Base-by-base conservation (phyloP, 257 asterid species). In the Apocynum venetum region DNA sequence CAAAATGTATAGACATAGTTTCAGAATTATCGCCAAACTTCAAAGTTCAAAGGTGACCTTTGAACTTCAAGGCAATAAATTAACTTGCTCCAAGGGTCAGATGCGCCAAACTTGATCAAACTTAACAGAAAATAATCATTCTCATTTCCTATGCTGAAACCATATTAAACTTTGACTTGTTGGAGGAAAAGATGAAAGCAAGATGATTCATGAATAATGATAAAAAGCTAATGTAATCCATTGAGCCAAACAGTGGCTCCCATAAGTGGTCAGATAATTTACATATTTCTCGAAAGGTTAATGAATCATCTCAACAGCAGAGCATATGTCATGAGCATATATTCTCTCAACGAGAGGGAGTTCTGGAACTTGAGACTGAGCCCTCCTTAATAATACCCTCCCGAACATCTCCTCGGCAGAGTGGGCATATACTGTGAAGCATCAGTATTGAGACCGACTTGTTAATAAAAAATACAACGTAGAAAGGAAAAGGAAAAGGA, bases 381-480 rank as follows among this genome's bases (percentile, higher is more conserved):
- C 83, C 68, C 61, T 84, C 90, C 41, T 49, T n/a, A 8, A 40
- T 84, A 79, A 40, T 84, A 79, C 91, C 93, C 82, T 86, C 89
- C 41, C 89, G 88, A 64, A 94, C 97, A 78, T 94, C 97, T 82
- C 93, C 93, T 44, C 98, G 89, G 86, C 98, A 94, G 72, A 94
- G 92, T 41, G 98, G 98, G 88, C 97, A 94, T 74, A 92, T 96
- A 75, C 98, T 94, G 82, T n/a, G 86, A 60, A 86, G 82, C 74
- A 77, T 72, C 72, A 75, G 56, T 77, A 61, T 56, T 76, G 77
- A 76, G 70, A 71, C 20, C 20, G 65, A 53, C 40, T 60, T 2
- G 14, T 44, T 19, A 71, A 48, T 11, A 25, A 13, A 67, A 25
- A 71, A 35, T 4, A 48, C 20, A 56, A 9, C 31, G 31, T 25